Conservation (phyloP, 2,329 filamentous ascomycete species). For the Metarhizium robertsii region DNA sequence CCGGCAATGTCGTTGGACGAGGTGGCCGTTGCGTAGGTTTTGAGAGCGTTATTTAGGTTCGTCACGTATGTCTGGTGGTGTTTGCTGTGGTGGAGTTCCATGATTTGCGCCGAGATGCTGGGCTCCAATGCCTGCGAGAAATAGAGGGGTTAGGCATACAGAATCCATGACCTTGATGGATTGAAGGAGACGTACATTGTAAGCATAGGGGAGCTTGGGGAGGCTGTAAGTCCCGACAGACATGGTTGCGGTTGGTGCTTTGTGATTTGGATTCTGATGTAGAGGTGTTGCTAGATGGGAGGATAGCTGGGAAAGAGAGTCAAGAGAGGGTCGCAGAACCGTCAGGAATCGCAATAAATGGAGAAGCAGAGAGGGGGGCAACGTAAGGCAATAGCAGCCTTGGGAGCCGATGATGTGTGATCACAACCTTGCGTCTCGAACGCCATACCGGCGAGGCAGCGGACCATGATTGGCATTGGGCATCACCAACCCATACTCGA, state of each 20-base stretch:
- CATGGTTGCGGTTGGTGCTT: constrained; percentile 17
- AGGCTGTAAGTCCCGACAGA: constrained; percentile 43
- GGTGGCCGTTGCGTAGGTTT: constrained; percentile 48
- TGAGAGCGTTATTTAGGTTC: constrained; percentile 61
- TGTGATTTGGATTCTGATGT: neutral
- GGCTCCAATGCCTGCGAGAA: constrained; percentile 54
- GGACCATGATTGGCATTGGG: neutral
- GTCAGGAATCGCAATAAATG: too few species aligned
- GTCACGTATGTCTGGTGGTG: constrained; percentile 73
- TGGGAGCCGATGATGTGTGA: neutral
- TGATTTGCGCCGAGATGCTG: constrained; percentile 67
- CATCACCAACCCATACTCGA: neutral
- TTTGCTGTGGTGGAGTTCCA: constrained; percentile 72
- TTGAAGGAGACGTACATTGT: constrained; percentile 46
- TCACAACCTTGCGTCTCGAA: neutral
- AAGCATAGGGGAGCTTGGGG: constrained; percentile 58
- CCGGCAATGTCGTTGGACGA: constrained; percentile 48
- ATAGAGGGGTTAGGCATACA: constrained; percentile 32
- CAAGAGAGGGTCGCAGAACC: neutral
- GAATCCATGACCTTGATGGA: constrained; percentile 18
- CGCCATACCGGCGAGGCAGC: neutral
- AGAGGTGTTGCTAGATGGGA: neutral
- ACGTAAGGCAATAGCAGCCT: neutral
- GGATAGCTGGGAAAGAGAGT: neutral
- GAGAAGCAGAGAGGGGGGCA: neutral